Conservation (phyloP, 139 green algal species). For the Coccomyxa sp. region DNA sequence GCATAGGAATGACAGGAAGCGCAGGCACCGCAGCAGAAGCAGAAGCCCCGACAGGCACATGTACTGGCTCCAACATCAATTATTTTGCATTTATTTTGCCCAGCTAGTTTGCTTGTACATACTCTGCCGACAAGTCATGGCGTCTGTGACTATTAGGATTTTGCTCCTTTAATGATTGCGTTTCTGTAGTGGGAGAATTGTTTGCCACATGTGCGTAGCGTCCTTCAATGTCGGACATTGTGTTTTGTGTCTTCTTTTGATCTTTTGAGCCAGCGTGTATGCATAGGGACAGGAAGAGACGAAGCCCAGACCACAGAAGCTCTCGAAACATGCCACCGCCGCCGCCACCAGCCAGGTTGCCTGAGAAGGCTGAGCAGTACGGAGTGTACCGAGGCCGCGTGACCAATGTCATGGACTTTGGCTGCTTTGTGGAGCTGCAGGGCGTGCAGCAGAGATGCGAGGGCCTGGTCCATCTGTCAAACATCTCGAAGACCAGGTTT, state of each 20-base stretch:
- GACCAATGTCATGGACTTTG: conserved; percentile 91
- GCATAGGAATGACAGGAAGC: conserved; percentile 5
- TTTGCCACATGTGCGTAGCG: no score
- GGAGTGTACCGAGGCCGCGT: conserved; percentile 52
- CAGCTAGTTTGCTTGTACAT: no score
- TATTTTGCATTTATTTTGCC: no score
- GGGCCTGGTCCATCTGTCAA: conserved; percentile 88
- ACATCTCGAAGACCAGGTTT: conserved; percentile 72
- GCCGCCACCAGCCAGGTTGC: conserved; percentile 20
- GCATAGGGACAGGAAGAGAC: neutral
- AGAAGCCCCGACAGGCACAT: conserved; percentile 6
- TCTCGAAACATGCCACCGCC: conserved; percentile 1
- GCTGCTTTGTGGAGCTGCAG: conserved; percentile 91
- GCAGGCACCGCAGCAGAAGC: conserved; percentile 12
- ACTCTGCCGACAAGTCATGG: no score
- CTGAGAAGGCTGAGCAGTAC: conserved; percentile 65
- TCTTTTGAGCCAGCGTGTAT: neutral
- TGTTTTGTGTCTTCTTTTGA: no score
- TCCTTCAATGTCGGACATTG: no score
- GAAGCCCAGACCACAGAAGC: neutral
- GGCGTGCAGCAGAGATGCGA: conserved; percentile 67
- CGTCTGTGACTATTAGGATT: no score
- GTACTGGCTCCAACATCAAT: conserved; percentile 7
- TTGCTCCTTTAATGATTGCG: no score
- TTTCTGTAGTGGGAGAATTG: no score